Base-by-base conservation (phyloP, 306 rosid genomes). In the Lablab purpureus region DNA sequence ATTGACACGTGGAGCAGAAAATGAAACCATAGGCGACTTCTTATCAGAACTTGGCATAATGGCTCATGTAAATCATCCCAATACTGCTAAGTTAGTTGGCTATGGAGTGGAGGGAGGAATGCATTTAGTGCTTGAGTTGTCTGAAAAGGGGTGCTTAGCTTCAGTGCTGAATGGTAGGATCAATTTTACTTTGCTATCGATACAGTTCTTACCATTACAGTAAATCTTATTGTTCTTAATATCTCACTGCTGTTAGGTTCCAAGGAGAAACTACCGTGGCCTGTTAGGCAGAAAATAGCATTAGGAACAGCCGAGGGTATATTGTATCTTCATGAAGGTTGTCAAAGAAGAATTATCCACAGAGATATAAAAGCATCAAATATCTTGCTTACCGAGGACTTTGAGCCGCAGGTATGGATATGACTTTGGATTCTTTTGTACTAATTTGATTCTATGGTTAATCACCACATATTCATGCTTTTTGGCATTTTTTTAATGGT, bases 291-390 rank as follows among this genome's bases (percentile, higher is more conserved):
- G 62, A 91, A 85, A 74, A 90, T 93, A 36, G 98, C 97, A 64
- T 6, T 85, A 55, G 98, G 97, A 67, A 86, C 82, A 70, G 95
- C 92, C 2, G 69, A 86, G 82, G 98, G 97, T 14, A 79, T 93
- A 56, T 58, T 85, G 3, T 93, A 93, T 90, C 97, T 93, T 56
- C 98, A 93, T 19, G 93, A 93, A 82, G 93, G 92, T 50, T 91
- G 98, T 82, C 93, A 86, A 75, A 90, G 92, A 81, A 91, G 97
- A 86, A 93, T 90, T 45, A 90, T 93, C 66, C 98, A 93, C 70
- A 91, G 97, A 84, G 98, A 93, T 81, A 87, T 93, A 58, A 93
- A 90, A 83, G 97, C 97, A 51, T 92, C 93, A 49, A 93, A 93
- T 83, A 87, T 93, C 86, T 87, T 93, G 88, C 98, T 93, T 18